Base-by-base conservation (phyloP, 352 stramenopile genomes). In the Pythium aphanidermatum region DNA sequence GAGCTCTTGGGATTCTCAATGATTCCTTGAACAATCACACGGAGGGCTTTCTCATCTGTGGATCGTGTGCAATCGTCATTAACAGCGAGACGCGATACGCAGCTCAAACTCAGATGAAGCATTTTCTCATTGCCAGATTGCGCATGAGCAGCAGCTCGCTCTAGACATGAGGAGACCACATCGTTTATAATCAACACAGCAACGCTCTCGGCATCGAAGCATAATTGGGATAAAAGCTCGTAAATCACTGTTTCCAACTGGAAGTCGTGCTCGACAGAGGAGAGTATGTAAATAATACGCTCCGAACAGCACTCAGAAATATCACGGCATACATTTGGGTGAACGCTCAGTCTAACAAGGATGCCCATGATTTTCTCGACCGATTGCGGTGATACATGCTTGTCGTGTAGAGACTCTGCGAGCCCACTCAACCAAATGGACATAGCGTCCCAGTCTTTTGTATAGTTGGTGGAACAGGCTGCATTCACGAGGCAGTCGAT, bases 281-380 rank as follows among this genome's bases (percentile, higher is more conserved):
- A n/a, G 1, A 77, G 42, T 4, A 75, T 43, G 38, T 69, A 40
- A 2, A 75, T 30, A 27, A 75, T 42, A 1, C 44, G 42, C 17
- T 68, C 58, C 1, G 57, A 63, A 19, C 63, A 62, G 4, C 58
- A 49, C 0, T 42, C 34, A 5, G 52, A 27, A 24, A 81, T 60
- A 1, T 42, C 31, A 20, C 47, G 58, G 9, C 51, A 36, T 19
- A 65, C 60, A 6, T 41, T 27, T 2, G 36, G 42, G 35, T 72
- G 42, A 24, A 75, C 49, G 0, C 46, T 32, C 8, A 80, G 63
- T 32, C 63, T 54, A 7, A 54, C 46, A 1, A 81, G 41, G 17
- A 77, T 59, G 12, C 65, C 66, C 24, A 75, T 51, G 42, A 75
- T 61, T 34, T 81, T 76, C 47, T 81, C 69, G 1, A 75, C 50